Evolutionary conservation across 1,284 basidiomycete genomes (phyloP).

Genomic region (Filobasidium uniguttulatum): DNA sequence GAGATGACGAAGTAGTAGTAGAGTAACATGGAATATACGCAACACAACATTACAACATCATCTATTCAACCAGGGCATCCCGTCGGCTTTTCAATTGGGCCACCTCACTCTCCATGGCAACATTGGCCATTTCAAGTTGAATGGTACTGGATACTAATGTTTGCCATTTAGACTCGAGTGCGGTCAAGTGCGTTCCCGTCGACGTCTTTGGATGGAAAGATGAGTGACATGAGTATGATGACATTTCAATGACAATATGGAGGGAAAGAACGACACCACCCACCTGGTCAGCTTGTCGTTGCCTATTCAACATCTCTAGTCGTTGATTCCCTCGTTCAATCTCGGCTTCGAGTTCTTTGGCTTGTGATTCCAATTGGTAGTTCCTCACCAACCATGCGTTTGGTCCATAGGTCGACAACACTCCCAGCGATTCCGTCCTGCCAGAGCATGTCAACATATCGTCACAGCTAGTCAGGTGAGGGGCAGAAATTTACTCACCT

Average conservation of each 20-base stretch:
- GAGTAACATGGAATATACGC: too few species aligned
- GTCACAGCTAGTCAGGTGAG: background rate
- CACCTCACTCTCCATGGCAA: constrained; percentile 33
- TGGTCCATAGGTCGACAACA: constrained; percentile 73
- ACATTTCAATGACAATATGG: background rate
- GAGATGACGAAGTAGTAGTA: too few species aligned
- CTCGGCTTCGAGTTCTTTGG: constrained; percentile 56
- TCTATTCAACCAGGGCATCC: too few species aligned
- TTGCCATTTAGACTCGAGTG: constrained; percentile 34
- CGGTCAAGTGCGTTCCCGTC: constrained; percentile 27
- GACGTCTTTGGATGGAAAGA: constrained; percentile 23
- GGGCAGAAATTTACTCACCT: constrained; percentile 43
- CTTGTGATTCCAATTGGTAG: constrained; percentile 65
- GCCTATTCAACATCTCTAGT: constrained; percentile 68
- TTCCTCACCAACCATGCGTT: constrained; percentile 88
- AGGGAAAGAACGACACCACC: constrained; percentile 12
- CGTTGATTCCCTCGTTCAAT: constrained; percentile 58
- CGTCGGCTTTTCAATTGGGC: too few species aligned
- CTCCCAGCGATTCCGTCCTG: constrained; percentile 69
- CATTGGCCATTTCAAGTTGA: constrained; percentile 36
- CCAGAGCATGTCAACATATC: constrained; percentile 7
- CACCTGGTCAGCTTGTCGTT: constrained; percentile 71
- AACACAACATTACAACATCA: too few species aligned
- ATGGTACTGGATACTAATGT: constrained; percentile 31
- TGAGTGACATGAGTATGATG: background rate